A percentile compares a stretch with the other conserved stretches of the same genome.
phyloP scores from a whole-genome alignment of 1,284 basidiomycete species.

The Trichosporon ovoides region DNA sequence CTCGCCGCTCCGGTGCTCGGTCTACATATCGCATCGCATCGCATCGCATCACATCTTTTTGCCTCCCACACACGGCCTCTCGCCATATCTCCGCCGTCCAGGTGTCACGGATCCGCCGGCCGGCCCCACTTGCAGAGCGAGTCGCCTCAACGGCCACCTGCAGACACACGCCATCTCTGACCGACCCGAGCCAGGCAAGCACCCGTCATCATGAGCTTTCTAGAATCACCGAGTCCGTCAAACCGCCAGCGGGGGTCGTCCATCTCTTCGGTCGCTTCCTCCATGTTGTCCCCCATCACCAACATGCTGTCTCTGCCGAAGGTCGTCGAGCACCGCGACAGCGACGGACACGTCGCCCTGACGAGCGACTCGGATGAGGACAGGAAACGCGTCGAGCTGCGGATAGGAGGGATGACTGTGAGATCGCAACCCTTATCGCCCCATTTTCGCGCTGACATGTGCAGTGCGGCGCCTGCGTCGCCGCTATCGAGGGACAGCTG shows the following conservation, averaged over 20 bases:
- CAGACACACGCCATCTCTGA: background rate
- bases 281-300: conserved; percentile 13
- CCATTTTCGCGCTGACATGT: background rate
- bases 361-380: conserved; percentile 5
- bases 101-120: too few relatives aligned
- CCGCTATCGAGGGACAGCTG: conserved; percentile 88
- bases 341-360: conserved; percentile 18
- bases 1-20: too few relatives aligned
- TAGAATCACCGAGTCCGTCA: background rate
- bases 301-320: conserved; percentile 10
- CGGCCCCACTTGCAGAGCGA: too few relatives aligned
- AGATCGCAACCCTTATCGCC: conserved; percentile 11
- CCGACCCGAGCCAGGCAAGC: background rate
- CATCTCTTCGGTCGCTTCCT: conserved; percentile 13
- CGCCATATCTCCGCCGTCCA: too few relatives aligned
- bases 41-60: too few relatives aligned
- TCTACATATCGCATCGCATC: too few relatives aligned
- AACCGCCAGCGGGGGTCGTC: conserved; percentile 9
- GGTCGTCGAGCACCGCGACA: conserved; percentile 16
- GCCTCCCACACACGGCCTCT: too few relatives aligned
- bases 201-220: background rate
- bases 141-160: background rate
- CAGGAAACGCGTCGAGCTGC: conserved; percentile 42
- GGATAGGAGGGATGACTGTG: conserved; percentile 48
- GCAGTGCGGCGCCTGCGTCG: conserved; percentile 52